These are phyloP conservation scores for Sugiyamaella valdiviana DNA, from an alignment of 805 yeast species.

Conservation along the genomic window DNA sequence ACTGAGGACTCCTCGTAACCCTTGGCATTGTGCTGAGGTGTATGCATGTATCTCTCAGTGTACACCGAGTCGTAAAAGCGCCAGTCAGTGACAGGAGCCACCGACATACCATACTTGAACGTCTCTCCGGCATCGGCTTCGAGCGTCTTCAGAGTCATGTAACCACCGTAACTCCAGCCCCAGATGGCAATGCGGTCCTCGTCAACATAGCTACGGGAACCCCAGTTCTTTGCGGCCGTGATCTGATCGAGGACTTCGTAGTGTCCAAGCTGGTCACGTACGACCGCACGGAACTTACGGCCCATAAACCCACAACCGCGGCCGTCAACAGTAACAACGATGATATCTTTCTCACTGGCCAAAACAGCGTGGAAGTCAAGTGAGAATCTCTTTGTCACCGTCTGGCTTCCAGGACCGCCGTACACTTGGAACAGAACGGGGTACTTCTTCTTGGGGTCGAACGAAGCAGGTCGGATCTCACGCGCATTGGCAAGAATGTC, in stretches of 20 bases:
- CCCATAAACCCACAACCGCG: constrained; percentile 95
- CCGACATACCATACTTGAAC: constrained; percentile 87
- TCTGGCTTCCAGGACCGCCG: constrained; percentile 94
- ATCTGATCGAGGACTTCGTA: constrained; percentile 85
- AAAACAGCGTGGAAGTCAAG: constrained; percentile 67
- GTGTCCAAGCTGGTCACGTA: constrained; percentile 74
- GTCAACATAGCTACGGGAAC: constrained; percentile 57
- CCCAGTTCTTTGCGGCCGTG: constrained; percentile 72
- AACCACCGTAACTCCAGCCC: constrained; percentile 99
- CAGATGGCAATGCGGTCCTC: constrained; percentile 69
- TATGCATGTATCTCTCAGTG: constrained; percentile 91
- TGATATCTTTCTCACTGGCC: constrained; percentile 69
- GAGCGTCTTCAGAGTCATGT: constrained; percentile 79
- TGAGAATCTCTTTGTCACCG: constrained; percentile 56
- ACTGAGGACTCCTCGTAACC: constrained; percentile 62
- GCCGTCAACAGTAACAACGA: constrained; percentile 94
- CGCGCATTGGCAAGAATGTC: constrained; percentile 46
- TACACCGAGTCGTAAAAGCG: constrained; percentile 83
- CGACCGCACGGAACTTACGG: constrained; percentile 65
- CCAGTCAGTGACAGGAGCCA: constrained; percentile 98
- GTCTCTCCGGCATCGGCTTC: constrained; percentile 71
- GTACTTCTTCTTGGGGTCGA: constrained; percentile 54
- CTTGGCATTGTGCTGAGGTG: constrained; percentile 56
- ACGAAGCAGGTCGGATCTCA: constrained; percentile 59
- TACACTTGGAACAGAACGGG: constrained; percentile 87